Evolutionary conservation across 805 yeast genomes (phyloP).

Genomic region (Wickerhamiella occidentalis): DNA sequence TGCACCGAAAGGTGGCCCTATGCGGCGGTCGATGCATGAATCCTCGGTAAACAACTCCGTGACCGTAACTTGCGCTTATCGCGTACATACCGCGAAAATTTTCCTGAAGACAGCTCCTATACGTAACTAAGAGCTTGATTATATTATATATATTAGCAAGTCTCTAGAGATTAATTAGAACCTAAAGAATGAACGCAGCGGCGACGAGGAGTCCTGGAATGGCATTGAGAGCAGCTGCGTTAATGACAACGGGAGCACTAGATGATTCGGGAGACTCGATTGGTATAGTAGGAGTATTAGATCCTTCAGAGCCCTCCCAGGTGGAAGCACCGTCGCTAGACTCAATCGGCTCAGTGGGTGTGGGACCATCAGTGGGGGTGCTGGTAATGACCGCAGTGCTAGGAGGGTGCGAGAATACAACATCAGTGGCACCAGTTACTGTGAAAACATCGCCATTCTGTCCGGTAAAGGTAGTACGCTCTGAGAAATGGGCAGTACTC

Average conservation of each 20-base stretch:
- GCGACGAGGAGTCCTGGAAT: too few species aligned
- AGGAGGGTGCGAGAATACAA: slow-evolving; percentile 33
- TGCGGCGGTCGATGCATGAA: too few species aligned
- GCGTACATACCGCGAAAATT: too few species aligned
- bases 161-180: too few species aligned
- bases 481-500: slow-evolving; percentile 69
- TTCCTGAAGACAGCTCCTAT: too few species aligned
- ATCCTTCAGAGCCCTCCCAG: neutral
- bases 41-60: too few species aligned
- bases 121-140: too few species aligned
- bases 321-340: neutral
- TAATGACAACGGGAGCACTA: slow-evolving; percentile 28
- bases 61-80: too few species aligned
- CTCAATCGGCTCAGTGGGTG: neutral
- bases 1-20: too few species aligned
- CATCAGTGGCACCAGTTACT: slow-evolving; percentile 62
- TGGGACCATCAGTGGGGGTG: neutral
- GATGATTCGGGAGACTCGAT: slow-evolving; percentile 19
- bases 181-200: too few species aligned
- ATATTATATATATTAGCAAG: too few species aligned
- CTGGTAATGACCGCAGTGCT: slow-evolving; percentile 8
- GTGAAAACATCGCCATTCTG: slow-evolving; percentile 34
- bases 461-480: slow-evolving; percentile 46
- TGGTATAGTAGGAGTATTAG: neutral
- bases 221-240: slow-evolving; percentile 26